Evolutionary conservation across 495 filamentous ascomycete species (phyloP).

Genomic region (Aspergillus affinis): DNA sequence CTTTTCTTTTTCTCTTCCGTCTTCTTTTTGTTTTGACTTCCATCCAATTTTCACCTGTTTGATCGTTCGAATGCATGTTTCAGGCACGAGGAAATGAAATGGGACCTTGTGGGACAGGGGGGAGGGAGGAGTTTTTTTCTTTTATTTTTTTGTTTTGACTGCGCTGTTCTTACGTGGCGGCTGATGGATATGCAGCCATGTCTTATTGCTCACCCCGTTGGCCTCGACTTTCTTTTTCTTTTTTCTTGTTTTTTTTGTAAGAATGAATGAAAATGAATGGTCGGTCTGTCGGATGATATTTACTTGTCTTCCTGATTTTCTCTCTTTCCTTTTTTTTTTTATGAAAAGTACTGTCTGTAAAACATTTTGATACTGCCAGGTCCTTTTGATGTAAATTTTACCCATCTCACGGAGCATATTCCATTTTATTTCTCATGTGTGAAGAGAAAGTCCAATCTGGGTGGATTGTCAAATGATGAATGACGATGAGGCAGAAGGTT

Average conservation of each 20-base stretch:
- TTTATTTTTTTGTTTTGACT: conserved; percentile 8
- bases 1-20: conserved; percentile 15
- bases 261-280: no score
- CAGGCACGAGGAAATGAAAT: conserved; percentile 22
- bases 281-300: no score
- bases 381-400: no score
- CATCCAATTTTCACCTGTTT: not conserved
- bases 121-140: conserved; percentile 14
- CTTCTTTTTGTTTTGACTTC: not conserved
- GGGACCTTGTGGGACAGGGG: conserved; percentile 28
- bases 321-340: not conserved
- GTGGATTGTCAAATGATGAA: no score
- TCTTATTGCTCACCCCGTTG: conserved; percentile 7
- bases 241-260: no score
- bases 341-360: not conserved
- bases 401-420: no score
- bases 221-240: no score
- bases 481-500: no score
- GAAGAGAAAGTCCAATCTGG: no score
- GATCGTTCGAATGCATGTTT: conserved; percentile 12
- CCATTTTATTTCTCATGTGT: no score
- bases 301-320: not conserved
- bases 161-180: conserved; percentile 26
- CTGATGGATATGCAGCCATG: conserved; percentile 21
- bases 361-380: not conserved